phyloP scores from a whole-genome alignment of 2,329 filamentous ascomycete species.

The Aspergillus brasiliensis region DNA sequence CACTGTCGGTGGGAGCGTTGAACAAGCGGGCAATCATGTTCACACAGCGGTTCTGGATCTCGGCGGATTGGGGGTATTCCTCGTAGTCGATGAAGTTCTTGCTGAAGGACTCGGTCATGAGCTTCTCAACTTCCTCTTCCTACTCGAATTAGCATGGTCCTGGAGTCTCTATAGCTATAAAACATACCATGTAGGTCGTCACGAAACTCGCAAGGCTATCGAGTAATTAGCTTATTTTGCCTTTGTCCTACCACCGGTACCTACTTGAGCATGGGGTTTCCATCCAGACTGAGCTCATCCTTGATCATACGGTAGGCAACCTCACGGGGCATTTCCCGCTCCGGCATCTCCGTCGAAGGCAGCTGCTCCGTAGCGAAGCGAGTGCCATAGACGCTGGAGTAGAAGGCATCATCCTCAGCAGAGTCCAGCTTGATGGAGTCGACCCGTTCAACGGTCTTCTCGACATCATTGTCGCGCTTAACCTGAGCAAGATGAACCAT shows the following conservation, averaged over 20 bases:
- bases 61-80: conserved; percentile 77
- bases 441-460: conserved; percentile 43
- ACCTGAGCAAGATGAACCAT: conserved; percentile 49
- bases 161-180: neutral
- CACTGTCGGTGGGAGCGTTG: conserved; percentile 66
- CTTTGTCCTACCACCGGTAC: conserved; percentile 9
- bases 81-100: conserved; percentile 97
- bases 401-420: conserved; percentile 54
- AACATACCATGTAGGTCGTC: conserved; percentile 86
- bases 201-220: conserved; percentile 84
- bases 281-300: conserved; percentile 88
- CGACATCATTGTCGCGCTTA: conserved; percentile 39
- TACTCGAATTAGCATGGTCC: conserved; percentile 35
- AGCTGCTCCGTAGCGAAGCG: conserved; percentile 79
- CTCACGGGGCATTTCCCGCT: conserved; percentile 84
- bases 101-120: conserved; percentile 88
- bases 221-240: neutral
- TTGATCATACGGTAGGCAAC: conserved; percentile 97
- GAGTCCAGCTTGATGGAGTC: conserved; percentile 51
- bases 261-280: conserved; percentile 76
- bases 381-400: conserved; percentile 84
- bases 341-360: conserved; percentile 82
- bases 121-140: conserved; percentile 93
- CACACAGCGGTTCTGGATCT: conserved; percentile 89
- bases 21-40: conserved; percentile 89